phyloP scores from a whole-genome alignment of 108 stramenopile genomes.

The Cyclotella kingstonii region DNA sequence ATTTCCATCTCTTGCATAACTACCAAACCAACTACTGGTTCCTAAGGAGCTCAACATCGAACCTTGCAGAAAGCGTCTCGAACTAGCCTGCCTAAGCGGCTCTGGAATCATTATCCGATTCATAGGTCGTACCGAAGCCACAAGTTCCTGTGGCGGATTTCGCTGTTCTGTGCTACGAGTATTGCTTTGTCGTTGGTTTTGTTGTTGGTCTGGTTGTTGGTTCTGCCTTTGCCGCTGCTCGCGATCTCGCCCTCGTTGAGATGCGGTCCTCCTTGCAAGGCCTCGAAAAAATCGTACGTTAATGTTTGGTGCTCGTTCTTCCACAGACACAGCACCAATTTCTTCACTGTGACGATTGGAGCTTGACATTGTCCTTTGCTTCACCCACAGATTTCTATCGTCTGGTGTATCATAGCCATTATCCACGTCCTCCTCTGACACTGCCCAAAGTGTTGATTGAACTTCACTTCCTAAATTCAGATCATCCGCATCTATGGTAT shows the following conservation, averaged over 20 bases:
- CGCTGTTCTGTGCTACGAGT: background rate
- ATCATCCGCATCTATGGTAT: too few species aligned
- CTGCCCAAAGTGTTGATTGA: too few species aligned
- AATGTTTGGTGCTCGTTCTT: conserved; percentile 2
- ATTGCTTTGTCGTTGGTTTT: too few species aligned
- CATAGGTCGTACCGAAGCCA: background rate
- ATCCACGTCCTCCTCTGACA: too few species aligned
- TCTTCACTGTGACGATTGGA: background rate
- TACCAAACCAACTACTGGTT: background rate
- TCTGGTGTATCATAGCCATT: too few species aligned
- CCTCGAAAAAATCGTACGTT: conserved; percentile 1
- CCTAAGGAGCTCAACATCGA: background rate
- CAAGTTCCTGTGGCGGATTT: background rate
- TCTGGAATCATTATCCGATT: background rate
- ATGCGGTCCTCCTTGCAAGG: background rate
- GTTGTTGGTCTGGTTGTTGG: too few species aligned
- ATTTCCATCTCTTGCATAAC: background rate
- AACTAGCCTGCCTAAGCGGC: background rate
- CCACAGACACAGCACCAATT: background rate
- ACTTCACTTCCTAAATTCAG: too few species aligned
- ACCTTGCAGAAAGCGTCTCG: background rate
- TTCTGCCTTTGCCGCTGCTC: background rate
- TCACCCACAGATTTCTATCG: background rate
- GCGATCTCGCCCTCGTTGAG: background rate
- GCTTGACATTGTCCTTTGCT: background rate